Base-by-base conservation (phyloP, 495 filamentous ascomycete genomes). In the Penicillium coffeae region DNA sequence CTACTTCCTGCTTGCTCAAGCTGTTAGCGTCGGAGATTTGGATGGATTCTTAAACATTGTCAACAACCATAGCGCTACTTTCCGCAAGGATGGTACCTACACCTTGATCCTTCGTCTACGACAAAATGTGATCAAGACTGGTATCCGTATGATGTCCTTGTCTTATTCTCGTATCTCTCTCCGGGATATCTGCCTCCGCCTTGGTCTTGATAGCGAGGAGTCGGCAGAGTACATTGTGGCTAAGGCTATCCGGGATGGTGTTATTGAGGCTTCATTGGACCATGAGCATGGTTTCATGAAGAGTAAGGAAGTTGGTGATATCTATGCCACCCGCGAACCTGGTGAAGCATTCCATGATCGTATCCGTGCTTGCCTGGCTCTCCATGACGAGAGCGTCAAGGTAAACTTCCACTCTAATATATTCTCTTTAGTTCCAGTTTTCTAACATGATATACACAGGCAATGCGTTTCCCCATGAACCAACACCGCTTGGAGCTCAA, bases 391-490 rank as follows among this genome's bases (percentile, higher is more conserved):
- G 71, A 95, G 91, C 69, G 90, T 98, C 39, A 96, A 94, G 87
- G 89, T 92, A 79, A 63, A 75, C 51, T n/a, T 18, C 22, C 27
- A 18, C 33, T 6, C 19, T 33, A 8, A 47, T 41, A 32, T 14
- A 40, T 48, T n/a, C 47, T 32, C 43, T 43, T 14, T 30, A 30
- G 45, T 42, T 43, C 3, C 18, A 2, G 1, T 18, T 42, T 44
- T 48, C 56, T 67, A 52, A 68, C 47, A 15, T 47, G n/a, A n/a
- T 36, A 25, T 13, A 6, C 34, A 25, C 32, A 95, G 89, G 92
- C 93, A 18, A 98, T 98, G 93, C 79, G 94, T 13, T 98, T 96
- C 74, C 93, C 93, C 8, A 96, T 96, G 92, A 96, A 98, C 72
- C 90, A 96, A 72, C 92, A 97, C 72, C 80, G 93, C n/a, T 76